These are phyloP conservation scores for Raphanus sativus DNA, from an alignment of 345 rosid species.

Conservation along the genomic window DNA sequence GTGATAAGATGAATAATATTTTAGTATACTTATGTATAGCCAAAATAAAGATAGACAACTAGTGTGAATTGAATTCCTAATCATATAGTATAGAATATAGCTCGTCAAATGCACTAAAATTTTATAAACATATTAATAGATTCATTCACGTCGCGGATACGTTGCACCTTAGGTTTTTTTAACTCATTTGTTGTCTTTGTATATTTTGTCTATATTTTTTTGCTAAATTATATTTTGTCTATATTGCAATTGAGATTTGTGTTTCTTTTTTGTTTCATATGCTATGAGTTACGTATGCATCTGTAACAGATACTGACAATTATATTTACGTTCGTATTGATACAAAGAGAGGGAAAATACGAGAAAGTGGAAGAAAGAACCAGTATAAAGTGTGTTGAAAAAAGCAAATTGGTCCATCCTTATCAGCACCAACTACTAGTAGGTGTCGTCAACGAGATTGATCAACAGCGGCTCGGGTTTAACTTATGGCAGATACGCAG, in stretches of 20 bases:
- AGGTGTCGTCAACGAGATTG: slow-evolving; percentile 22
- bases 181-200: background rate
- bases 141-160: slow-evolving; percentile 17
- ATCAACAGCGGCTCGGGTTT: slow-evolving; percentile 15
- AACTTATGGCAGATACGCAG: slow-evolving; percentile 2
- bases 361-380: slow-evolving; percentile 13
- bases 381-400: background rate
- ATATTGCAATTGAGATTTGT: background rate
- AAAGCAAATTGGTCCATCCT: slow-evolving; percentile 31
- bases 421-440: slow-evolving; percentile 38
- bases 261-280: slow-evolving; percentile 4
- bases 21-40: background rate
- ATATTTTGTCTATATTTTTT: background rate
- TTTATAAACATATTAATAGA: slow-evolving; percentile 5
- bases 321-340: background rate
- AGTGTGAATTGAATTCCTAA: slow-evolving; percentile 16
- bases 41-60: background rate
- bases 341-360: slow-evolving; percentile 5
- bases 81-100: background rate
- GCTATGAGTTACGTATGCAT: slow-evolving; percentile 10
- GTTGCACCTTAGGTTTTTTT: background rate
- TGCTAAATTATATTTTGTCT: background rate
- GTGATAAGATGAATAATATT: slow-evolving; percentile 17
- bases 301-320: slow-evolving; percentile 13
- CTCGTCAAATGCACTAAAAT: background rate